phyloP scores from a whole-genome alignment of 2,329 filamentous ascomycete species.

The Penicillium nordicum region DNA sequence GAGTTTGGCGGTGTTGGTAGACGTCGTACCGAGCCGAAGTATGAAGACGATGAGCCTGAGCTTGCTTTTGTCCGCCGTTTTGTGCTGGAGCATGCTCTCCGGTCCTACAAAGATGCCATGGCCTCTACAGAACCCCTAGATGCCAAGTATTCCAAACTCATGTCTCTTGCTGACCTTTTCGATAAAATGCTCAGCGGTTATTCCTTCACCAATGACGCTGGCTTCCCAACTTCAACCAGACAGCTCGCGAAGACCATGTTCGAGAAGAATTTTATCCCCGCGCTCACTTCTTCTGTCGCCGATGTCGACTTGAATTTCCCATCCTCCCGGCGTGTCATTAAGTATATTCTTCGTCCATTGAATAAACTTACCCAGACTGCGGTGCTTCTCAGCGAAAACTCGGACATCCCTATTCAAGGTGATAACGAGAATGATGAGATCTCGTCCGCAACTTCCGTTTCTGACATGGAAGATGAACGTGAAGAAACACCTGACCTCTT shows the following conservation, averaged over 20 bases:
- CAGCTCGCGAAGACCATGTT: slow-evolving; percentile 95
- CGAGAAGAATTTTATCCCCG: slow-evolving; percentile 90
- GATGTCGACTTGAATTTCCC: slow-evolving; percentile 96
- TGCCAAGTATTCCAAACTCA: slow-evolving; percentile 79
- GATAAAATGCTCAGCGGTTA: slow-evolving; percentile 84
- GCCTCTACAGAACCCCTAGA: slow-evolving; percentile 76
- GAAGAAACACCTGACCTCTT: slow-evolving; percentile 97
- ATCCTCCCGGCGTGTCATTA: slow-evolving; percentile 87
- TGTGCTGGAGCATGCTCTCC: slow-evolving; percentile 87
- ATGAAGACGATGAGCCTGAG: slow-evolving; percentile 42
- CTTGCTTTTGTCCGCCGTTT: slow-evolving; percentile 91
- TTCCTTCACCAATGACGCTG: slow-evolving; percentile 56
- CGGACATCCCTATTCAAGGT: slow-evolving; percentile 66
- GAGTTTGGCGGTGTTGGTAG: slow-evolving; percentile 64
- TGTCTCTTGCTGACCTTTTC: slow-evolving; percentile 87
- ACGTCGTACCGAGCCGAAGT: slow-evolving; percentile 47
- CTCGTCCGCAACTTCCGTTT: slow-evolving; percentile 80
- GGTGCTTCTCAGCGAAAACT: slow-evolving; percentile 76
- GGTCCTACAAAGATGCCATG: slow-evolving; percentile 85
- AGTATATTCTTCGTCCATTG: slow-evolving; percentile 89
- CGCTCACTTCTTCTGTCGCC: slow-evolving; percentile 85
- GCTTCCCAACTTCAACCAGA: slow-evolving; percentile 61
- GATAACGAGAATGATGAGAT: slow-evolving; percentile 83
- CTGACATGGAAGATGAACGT: slow-evolving; percentile 78
- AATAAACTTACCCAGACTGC: slow-evolving; percentile 84